A percentile compares a stretch with the other conserved stretches of the same genome.
These are phyloP conservation scores for Clavariopsis aquatica DNA, from an alignment of 495 filamentous ascomycete species.

Conservation along the genomic window DNA sequence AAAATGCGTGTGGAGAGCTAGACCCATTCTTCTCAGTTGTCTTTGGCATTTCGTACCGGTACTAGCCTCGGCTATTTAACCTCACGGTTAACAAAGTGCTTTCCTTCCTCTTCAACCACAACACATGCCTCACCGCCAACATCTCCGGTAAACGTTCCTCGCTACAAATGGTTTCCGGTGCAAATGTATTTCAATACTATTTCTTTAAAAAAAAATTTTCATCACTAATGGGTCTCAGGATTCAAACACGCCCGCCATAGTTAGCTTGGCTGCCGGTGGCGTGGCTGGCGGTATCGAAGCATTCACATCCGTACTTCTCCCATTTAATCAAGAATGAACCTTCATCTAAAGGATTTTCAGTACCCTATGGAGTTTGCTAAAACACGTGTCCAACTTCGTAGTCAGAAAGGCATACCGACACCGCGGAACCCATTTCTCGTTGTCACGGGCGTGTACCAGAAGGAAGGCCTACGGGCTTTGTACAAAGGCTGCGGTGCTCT, in stretches of 20 bases:
- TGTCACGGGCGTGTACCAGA: conserved; percentile 50
- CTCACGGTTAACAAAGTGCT: background rate
- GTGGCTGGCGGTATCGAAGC: conserved; percentile 59
- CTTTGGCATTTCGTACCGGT: too few species aligned
- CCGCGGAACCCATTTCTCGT: conserved; percentile 58
- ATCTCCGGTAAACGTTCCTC: conserved; percentile 5
- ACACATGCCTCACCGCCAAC: conserved; percentile 2
- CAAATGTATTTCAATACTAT: conserved; percentile 12
- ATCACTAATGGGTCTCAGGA: conserved; percentile 20
- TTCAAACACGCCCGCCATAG: conserved; percentile 45
- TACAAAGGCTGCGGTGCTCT: conserved; percentile 67
- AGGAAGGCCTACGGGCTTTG: conserved; percentile 59
- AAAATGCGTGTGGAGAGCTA: too few species aligned
- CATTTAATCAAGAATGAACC: background rate
- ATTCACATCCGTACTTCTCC: conserved; percentile 48
- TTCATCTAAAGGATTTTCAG: conserved; percentile 32
- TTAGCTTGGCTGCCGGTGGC: conserved; percentile 57
- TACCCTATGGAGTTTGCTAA: conserved; percentile 73
- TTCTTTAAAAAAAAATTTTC: background rate
- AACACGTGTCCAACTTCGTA: conserved; percentile 61
- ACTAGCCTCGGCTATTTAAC: conserved; percentile 9
- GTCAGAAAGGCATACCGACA: conserved; percentile 47
- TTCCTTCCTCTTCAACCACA: background rate
- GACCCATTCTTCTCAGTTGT: too few species aligned
- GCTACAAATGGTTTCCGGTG: conserved; percentile 31